Conservation (phyloP, 306 rosid genomes). For the Quercus dentata region DNA sequence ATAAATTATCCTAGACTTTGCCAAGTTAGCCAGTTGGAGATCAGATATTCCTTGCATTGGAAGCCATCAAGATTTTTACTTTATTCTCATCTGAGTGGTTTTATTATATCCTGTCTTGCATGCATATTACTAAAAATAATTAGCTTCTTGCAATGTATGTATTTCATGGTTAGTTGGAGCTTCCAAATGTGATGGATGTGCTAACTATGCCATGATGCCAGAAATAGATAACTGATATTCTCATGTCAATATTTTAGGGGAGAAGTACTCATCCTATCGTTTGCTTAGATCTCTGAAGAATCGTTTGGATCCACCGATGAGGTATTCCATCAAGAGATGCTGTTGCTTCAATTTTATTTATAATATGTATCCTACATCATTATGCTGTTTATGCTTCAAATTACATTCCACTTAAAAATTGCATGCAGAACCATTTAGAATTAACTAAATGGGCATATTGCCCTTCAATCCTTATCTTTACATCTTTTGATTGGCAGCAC, state of each 20-base stretch:
- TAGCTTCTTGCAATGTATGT: conserved; percentile 1
- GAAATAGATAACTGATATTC: conserved; percentile 6
- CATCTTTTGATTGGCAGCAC: background rate
- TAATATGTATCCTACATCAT: background rate
- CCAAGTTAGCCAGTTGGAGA: background rate
- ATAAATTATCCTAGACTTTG: background rate
- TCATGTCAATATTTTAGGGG: conserved; percentile 53
- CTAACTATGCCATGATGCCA: background rate
- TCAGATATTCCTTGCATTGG: background rate
- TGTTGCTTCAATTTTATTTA: background rate
- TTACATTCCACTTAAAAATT: background rate
- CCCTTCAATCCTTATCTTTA: background rate
- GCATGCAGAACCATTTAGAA: background rate
- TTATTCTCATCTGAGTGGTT: background rate
- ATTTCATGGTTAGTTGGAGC: background rate
- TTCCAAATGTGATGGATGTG: background rate
- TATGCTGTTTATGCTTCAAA: background rate
- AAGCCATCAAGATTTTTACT: background rate
- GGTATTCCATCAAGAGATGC: conserved; percentile 36
- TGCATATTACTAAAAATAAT: conserved; percentile 1
- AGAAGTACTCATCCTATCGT: conserved; percentile 73
- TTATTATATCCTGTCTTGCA: background rate
- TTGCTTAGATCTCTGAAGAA: conserved; percentile 93
- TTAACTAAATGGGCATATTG: background rate
- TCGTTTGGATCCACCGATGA: conserved; percentile 94